These are phyloP conservation scores for Tetradesmus obliquus DNA, from an alignment of 139 green algal species.

Conservation along the genomic window DNA sequence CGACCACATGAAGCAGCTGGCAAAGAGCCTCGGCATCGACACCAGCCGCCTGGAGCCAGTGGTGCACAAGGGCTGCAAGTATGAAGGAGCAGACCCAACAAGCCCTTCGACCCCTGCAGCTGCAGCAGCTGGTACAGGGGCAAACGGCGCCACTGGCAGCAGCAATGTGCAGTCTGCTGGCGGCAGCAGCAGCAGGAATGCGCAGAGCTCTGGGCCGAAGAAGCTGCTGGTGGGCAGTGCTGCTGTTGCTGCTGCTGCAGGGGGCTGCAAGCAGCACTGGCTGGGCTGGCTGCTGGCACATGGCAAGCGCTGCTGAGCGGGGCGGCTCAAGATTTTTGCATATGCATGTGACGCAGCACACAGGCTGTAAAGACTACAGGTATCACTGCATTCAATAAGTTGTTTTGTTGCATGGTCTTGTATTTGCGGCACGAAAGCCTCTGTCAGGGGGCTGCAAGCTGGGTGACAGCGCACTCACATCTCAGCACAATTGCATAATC, in stretches of 20 bases:
- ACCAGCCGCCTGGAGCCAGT: slow-evolving; percentile 23
- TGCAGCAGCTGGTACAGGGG: neutral
- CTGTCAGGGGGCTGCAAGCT: too few species aligned
- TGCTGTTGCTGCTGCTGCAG: neutral
- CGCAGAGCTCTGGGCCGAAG: neutral
- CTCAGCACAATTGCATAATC: too few species aligned
- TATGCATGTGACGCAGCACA: too few species aligned
- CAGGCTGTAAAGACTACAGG: too few species aligned
- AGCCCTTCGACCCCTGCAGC: neutral
- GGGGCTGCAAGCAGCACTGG: neutral
- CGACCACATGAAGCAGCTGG: neutral
- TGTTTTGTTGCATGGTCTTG: too few species aligned
- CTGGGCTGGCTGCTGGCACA: neutral
- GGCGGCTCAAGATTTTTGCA: too few species aligned
- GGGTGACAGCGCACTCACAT: too few species aligned
- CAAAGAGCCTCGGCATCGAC: neutral
- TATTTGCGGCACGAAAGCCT: too few species aligned
- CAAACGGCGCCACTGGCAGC: neutral
- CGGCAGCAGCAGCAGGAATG: neutral
- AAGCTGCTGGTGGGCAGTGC: neutral
- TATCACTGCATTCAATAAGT: too few species aligned
- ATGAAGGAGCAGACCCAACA: slow-evolving; percentile 24
- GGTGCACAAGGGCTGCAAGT: neutral
- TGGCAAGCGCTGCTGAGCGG: neutral
- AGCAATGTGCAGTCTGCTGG: neutral